Base-by-base conservation (phyloP, 768 basidiomycete species). In the Leucosporidium yakuticum region DNA sequence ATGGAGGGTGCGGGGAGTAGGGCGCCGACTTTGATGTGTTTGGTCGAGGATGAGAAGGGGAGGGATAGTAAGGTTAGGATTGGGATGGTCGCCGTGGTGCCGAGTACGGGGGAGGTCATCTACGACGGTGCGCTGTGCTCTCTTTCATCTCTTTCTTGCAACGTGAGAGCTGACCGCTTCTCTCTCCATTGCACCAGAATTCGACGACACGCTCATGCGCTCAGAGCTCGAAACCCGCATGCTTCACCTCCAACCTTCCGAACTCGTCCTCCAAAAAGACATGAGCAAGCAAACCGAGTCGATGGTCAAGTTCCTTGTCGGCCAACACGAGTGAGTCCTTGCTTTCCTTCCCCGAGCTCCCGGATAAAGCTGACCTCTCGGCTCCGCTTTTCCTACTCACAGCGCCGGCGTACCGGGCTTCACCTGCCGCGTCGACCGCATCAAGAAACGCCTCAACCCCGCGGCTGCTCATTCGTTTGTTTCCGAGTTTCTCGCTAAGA, bases 171-270 rank as follows among this genome's bases (percentile, higher is more conserved):
- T 21, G 23, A 19, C 48, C 23, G n/a, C 32, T 53, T 27, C 51
- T n/a, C 31, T 51, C 27, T 29, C 50, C 27, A 58, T 56, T 7
- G 63, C 53, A 54, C 57, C 59, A 71, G 62, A 57, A 23, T 71
- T 68, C 47, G 29, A 74, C 88, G 92, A 96, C 77, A 85, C 84
- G 4, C 79, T 85, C 39, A 90, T 96, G 86, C 84, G 94, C 20
- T 67, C 87, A 12, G 93, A 98, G 78, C 84, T 96, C 3, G 93
- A 96, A 89, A 97, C 94, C 0, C 82, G 95, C 54, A 82, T 99
- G 69, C 85, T 88, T 3, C 93, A 99, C 76, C 84, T 86, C 27
- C 85, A 84, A 69, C 95, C 95, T 7, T 82, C 86, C 1, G 95
- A 97, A 73, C 78, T 98, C 0, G 48, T 75, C 7, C 65, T 73